These are phyloP conservation scores for Eimeria brunetti DNA, from an alignment of 169 alveolate species.

Conservation along the genomic window DNA sequence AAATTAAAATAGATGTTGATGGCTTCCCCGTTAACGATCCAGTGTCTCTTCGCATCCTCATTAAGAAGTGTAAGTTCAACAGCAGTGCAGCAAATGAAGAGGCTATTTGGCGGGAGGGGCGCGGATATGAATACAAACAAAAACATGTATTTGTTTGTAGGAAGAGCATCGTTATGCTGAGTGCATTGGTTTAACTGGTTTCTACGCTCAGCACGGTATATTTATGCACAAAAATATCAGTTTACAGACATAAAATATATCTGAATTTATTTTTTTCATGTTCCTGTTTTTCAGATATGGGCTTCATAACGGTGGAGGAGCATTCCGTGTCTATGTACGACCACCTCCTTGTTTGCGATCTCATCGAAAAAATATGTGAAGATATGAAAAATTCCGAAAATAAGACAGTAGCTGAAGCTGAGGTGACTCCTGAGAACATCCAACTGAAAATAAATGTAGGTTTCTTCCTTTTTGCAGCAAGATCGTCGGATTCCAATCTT, in stretches of 20 bases:
- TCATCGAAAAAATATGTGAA: not conserved
- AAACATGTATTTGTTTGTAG: too few species aligned
- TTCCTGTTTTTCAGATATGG: not conserved
- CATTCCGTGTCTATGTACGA: not conserved
- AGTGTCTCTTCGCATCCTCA: slow-evolving; percentile 6
- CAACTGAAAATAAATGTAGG: not conserved
- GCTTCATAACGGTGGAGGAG: not conserved
- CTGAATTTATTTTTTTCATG: not conserved
- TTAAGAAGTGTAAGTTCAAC: slow-evolving; percentile 49
- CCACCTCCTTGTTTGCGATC: not conserved
- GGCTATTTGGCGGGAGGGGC: too few species aligned
- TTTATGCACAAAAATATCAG: too few species aligned
- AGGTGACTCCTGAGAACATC: not conserved
- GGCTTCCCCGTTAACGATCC: slow-evolving; percentile 6
- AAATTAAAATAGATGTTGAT: slow-evolving; percentile 25
- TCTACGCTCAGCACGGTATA: too few species aligned
- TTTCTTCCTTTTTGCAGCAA: not conserved
- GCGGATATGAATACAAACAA: too few species aligned
- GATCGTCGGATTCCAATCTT: not conserved
- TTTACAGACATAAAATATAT: too few species aligned
- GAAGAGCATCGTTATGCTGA: too few species aligned
- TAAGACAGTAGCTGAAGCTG: not conserved
- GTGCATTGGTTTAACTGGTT: too few species aligned
- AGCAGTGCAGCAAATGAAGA: not conserved
- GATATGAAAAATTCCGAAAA: not conserved